Percentiles rank a stretch among this genome's conserved stretches.
Evolutionary conservation across 306 rosid species (phyloP).

Genomic region (Acacia confusa): DNA sequence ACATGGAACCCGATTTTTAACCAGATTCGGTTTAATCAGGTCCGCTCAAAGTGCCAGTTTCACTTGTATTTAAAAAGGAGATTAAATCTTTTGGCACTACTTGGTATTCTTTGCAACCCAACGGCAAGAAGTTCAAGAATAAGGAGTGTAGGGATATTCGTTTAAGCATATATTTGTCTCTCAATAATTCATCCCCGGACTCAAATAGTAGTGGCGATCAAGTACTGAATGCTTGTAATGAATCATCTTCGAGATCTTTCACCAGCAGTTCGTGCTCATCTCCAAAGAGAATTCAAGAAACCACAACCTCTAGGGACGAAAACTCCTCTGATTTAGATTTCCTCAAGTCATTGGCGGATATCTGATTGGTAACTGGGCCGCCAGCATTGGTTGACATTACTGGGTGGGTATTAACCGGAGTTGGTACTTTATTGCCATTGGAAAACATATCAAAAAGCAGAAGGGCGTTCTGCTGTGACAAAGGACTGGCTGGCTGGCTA

Average conservation of each 20-base stretch:
- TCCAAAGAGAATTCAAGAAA: slow-evolving; percentile 56
- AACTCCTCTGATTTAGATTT: too few species aligned
- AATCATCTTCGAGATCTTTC: slow-evolving; percentile 12
- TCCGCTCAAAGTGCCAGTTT: slow-evolving; percentile 65
- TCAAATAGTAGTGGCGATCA: slow-evolving; percentile 28
- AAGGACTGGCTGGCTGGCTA: slow-evolving; percentile 57
- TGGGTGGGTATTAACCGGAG: slow-evolving; percentile 49
- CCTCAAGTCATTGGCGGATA: too few species aligned
- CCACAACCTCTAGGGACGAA: slow-evolving; percentile 60
- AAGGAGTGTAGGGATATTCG: slow-evolving; percentile 90
- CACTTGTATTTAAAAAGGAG: slow-evolving; percentile 67
- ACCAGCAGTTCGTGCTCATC: slow-evolving; percentile 48
- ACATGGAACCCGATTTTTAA: too few species aligned
- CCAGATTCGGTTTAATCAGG: too few species aligned
- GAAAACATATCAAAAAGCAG: slow-evolving; percentile 84
- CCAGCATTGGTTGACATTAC: slow-evolving; percentile 43
- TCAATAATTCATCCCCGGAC: slow-evolving; percentile 47
- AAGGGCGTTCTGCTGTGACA: slow-evolving; percentile 77
- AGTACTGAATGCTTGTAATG: neutral
- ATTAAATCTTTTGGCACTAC: slow-evolving; percentile 72
- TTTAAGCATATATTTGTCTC: slow-evolving; percentile 53
- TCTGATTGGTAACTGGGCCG: too few species aligned
- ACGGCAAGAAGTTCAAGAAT: slow-evolving; percentile 75
- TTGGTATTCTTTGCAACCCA: slow-evolving; percentile 87
- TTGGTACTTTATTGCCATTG: slow-evolving; percentile 46